Base-by-base conservation (phyloP, 805 yeast genomes). In the Zygosaccharomyces lentus region DNA sequence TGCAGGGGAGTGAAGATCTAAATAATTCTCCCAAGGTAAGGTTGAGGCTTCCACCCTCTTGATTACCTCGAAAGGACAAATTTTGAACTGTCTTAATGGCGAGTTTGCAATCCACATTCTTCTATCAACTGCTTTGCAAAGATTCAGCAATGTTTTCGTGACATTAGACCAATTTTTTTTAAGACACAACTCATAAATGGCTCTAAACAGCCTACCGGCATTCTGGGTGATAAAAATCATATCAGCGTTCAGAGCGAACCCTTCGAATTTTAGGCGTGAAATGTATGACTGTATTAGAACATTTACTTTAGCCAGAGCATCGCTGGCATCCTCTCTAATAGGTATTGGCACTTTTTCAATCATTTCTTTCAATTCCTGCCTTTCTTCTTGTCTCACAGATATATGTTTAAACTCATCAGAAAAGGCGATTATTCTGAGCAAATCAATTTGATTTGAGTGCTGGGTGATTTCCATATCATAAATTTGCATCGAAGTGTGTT, bases 201-300 rank as follows among this genome's bases (percentile, higher is more conserved):
- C 97, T 47, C 97, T 70, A 46, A 90, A 71, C 31, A 93, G 65
- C 59, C 99, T 76, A 2, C 95, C 91, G 1, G 96, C 97, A 34
- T 95, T 87, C 64, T 93, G 98, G 0, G 93, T 85, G 34, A 93
- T 80, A 61, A 87, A 93, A 2, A 87, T 74, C 96, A 90, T 88
- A 69, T 93, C 99, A 0, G 96, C 81, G 75, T 84, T 80, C 49
- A 95, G 67, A 0, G 97, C 96, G 68, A 87, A 87, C 0, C 98
- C 98, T 0, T 85, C 93, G 13, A 93, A 69, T 8, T 72, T 69
- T 19, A 90, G 68, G 30, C 82, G 67, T 1, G 96, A 85, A n/a
- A 93, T 86, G 57, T 86, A 88, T 0, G 96, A 78, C 59, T 93
- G 99, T 9, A 93, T 67, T 30, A 93, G 65, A 6, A 88, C 78